A percentile compares a stretch with the other conserved stretches of the same genome.
Evolutionary conservation across 2,329 filamentous ascomycete species (phyloP).

Genomic region (Zymoseptoria ardabiliae): DNA sequence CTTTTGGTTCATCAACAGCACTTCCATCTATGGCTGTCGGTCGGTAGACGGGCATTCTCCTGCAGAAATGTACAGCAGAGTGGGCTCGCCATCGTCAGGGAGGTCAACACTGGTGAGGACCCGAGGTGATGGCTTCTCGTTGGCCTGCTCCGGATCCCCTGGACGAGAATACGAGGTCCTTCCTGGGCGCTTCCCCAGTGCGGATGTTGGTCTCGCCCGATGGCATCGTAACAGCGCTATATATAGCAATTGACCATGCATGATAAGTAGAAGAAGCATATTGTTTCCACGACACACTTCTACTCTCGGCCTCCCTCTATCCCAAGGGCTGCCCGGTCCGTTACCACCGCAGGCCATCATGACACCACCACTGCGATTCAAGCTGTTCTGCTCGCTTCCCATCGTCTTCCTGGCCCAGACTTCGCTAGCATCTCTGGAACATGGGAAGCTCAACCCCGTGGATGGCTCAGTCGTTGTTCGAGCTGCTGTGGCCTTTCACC

Average conservation of each 20-base stretch:
- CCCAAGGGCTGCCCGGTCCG: neutral
- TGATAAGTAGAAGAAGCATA: too few species aligned
- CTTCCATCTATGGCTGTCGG: too few species aligned
- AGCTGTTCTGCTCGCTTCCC: neutral
- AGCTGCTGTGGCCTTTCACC: neutral
- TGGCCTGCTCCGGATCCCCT: neutral
- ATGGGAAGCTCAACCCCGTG: neutral
- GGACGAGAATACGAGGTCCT: neutral
- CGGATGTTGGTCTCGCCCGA: neutral
- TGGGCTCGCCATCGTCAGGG: too few species aligned
- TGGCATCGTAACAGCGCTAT: neutral
- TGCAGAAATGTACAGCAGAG: too few species aligned
- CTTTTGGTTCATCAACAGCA: too few species aligned
- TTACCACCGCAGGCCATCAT: neutral
- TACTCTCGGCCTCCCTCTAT: too few species aligned
- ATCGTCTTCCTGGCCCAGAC: neutral
- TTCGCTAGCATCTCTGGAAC: neutral
- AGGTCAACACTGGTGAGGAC: too few species aligned
- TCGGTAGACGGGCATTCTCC: too few species aligned
- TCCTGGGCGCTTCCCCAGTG: neutral
- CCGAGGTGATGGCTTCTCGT: too few species aligned
- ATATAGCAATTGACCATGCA: too few species aligned
- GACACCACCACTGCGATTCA: neutral
- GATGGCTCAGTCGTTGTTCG: neutral
- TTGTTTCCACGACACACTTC: too few species aligned